A percentile compares a stretch with the other conserved stretches of the same genome.
phyloP scores from a whole-genome alignment of 2,329 filamentous ascomycete genomes.

The Annulohypoxylon truncatum region DNA sequence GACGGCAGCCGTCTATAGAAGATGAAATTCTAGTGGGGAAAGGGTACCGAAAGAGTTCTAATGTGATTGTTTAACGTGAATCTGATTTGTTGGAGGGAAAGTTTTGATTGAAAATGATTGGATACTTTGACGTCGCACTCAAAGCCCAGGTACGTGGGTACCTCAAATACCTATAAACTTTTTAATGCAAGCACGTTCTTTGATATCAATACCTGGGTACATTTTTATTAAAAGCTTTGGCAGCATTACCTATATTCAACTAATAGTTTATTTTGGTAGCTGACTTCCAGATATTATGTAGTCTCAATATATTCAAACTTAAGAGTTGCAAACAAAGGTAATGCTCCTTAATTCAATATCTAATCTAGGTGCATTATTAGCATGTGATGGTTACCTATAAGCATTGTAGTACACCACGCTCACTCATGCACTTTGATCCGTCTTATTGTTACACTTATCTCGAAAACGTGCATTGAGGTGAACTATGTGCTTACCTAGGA shows the following conservation, averaged over 20 bases:
- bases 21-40: conserved; percentile 18
- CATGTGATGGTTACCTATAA: not conserved
- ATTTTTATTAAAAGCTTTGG: too few relatives aligned
- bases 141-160: not conserved
- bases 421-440: not conserved
- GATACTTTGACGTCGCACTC: not conserved
- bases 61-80: conserved; percentile 16
- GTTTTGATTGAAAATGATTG: not conserved
- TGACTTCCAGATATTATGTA: too few relatives aligned
- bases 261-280: too few relatives aligned
- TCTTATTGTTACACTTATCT: not conserved
- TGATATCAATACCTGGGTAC: too few relatives aligned
- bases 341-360: too few relatives aligned
- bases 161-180: too few relatives aligned
- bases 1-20: not conserved
- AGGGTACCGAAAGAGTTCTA: not conserved
- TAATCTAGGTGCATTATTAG: too few relatives aligned
- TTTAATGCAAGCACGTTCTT: too few relatives aligned
- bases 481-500: not conserved
- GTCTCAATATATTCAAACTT: too few relatives aligned
- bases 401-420: too few relatives aligned
- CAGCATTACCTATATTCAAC: too few relatives aligned
- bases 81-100: conserved; percentile 13
- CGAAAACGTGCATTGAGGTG: not conserved
- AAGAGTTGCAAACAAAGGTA: not conserved